Conservation (phyloP, 192 early-diverging fungal species). For the Podila minutissima region DNA sequence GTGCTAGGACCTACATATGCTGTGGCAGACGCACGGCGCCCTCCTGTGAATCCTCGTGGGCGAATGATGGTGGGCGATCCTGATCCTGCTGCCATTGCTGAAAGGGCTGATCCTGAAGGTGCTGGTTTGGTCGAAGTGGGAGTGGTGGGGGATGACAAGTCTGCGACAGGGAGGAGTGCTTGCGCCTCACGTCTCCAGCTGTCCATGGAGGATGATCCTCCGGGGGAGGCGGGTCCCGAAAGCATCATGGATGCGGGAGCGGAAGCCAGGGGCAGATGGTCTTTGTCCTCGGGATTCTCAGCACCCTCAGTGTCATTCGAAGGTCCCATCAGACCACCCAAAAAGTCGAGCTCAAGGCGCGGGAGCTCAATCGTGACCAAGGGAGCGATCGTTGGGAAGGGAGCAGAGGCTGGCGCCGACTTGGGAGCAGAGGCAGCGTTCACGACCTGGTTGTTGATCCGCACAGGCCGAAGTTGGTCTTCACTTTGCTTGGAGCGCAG, state of each 20-base stretch:
- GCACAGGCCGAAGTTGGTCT: conserved; percentile 18
- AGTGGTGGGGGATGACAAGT: neutral
- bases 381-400: neutral
- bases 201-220: neutral
- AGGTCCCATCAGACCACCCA: conserved; percentile 10
- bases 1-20: conserved; percentile 6
- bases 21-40: conserved; percentile 27
- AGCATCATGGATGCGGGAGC: conserved; percentile 30
- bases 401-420: neutral
- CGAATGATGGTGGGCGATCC: conserved; percentile 13
- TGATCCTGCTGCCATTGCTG: neutral
- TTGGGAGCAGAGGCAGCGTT: neutral
- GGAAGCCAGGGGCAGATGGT: conserved; percentile 2
- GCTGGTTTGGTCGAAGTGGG: neutral
- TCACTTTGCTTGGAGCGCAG: conserved; percentile 44
- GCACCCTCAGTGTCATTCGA: neutral
- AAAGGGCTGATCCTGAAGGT: neutral
- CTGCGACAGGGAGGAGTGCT: conserved; percentile 13
- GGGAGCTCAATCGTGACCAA: conserved; percentile 38
- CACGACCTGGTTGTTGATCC: conserved; percentile 12
- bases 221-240: neutral
- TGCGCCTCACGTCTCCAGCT: conserved; percentile 23
- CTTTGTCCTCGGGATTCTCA: neutral
- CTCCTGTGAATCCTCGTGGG: conserved; percentile 13
- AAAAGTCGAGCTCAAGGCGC: conserved; percentile 34